phyloP scores from a whole-genome alignment of 352 stramenopile genomes.

The Thalassiosira ordinaria region DNA sequence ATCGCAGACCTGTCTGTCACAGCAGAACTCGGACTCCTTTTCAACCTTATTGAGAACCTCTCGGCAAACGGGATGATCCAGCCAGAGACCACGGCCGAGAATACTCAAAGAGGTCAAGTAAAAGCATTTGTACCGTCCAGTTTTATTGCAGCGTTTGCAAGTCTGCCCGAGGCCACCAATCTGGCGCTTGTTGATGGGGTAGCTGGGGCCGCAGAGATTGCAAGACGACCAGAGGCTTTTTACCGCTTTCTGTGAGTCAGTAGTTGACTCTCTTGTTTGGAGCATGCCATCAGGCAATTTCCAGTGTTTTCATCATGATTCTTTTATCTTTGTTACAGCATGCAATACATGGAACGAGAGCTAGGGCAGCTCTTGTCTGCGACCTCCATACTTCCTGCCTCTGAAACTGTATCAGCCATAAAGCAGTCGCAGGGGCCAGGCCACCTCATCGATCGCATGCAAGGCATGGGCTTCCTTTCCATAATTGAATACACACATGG shows the following conservation, averaged over 20 bases:
- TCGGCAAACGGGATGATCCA: constrained; percentile 57
- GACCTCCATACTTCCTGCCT: not conserved
- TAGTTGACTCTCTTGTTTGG: too few species aligned
- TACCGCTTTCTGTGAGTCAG: constrained; percentile 76
- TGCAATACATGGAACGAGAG: constrained; percentile 84
- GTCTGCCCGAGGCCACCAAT: constrained; percentile 80
- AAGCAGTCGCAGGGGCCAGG: constrained; percentile 9
- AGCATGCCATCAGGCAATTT: too few species aligned
- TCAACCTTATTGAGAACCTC: constrained; percentile 74
- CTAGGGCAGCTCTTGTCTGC: constrained; percentile 37
- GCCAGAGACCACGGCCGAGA: constrained; percentile 12
- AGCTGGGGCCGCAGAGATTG: constrained; percentile 65
- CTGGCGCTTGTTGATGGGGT: constrained; percentile 84
- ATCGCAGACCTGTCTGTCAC: constrained; percentile 57
- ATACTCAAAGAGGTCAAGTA: constrained; percentile 46
- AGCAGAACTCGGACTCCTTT: constrained; percentile 76
- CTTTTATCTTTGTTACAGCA: too few species aligned
- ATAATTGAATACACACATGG: constrained; percentile 72
- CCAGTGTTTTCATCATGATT: too few species aligned
- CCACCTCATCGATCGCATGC: constrained; percentile 67
- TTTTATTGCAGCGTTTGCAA: constrained; percentile 76
- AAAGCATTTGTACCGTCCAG: constrained; percentile 81
- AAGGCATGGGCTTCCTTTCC: constrained; percentile 79
- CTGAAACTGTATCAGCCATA: not conserved
- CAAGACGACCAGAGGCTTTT: constrained; percentile 78